Evolutionary conservation across 1,139 yeast genomes (phyloP).

Genomic region (Lodderomyces theae): DNA sequence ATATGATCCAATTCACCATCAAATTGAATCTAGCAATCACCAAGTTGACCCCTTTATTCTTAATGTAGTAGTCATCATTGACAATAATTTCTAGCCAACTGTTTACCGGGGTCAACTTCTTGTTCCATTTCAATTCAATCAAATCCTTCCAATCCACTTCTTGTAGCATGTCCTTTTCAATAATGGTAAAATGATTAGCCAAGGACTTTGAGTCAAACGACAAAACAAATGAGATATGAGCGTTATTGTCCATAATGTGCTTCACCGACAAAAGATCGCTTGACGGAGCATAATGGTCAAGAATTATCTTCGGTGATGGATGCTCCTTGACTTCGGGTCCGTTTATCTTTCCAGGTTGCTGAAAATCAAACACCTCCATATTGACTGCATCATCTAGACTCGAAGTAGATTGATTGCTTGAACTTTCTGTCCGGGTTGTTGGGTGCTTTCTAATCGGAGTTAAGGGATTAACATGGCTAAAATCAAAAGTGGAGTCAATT

Average conservation of each 20-base stretch:
- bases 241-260: conserved; percentile 32
- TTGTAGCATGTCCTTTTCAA: conserved; percentile 77
- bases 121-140: conserved; percentile 73
- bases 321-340: background rate
- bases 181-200: conserved; percentile 78
- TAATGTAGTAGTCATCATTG: conserved; percentile 49
- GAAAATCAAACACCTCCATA: conserved; percentile 7
- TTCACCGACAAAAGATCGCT: conserved; percentile 32
- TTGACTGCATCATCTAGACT: background rate
- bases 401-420: conserved; percentile 1
- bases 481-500: conserved; percentile 24
- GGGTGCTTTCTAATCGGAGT: conserved; percentile 20
- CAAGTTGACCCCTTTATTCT: conserved; percentile 70
- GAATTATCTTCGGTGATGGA: conserved; percentile 33
- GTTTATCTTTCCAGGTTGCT: conserved; percentile 5
- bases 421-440: background rate
- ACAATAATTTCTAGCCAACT: conserved; percentile 84
- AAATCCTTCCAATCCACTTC: conserved; percentile 94
- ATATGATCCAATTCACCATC: conserved; percentile 88
- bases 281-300: conserved; percentile 37
- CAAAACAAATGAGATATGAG: conserved; percentile 78
- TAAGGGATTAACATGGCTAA: conserved; percentile 29
- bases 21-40: conserved; percentile 87
- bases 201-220: conserved; percentile 63
- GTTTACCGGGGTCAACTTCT: conserved; percentile 64